A percentile compares a stretch with the other conserved stretches of the same genome.
Evolutionary conservation across 2,329 filamentous ascomycete species (phyloP).

Genomic region (Botrytis deweyae): DNA sequence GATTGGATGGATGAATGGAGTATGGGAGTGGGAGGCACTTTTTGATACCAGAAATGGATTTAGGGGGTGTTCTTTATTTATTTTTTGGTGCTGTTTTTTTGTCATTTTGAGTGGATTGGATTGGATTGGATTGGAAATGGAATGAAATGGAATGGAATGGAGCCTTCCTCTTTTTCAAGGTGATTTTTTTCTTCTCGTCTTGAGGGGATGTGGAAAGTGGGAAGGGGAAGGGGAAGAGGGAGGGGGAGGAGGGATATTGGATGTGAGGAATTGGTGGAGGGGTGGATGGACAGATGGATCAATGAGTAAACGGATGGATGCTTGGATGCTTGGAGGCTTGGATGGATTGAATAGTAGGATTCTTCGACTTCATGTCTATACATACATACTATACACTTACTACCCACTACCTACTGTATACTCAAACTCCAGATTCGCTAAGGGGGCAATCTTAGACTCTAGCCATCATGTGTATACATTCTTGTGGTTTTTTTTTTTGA

Average conservation of each 20-base stretch:
- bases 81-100: neutral
- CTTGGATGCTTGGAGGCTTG: too few relatives aligned
- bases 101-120: too few relatives aligned
- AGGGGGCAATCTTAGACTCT: neutral
- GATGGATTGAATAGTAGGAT: neutral
- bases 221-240: too few relatives aligned
- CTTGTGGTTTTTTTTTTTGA: neutral
- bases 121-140: too few relatives aligned
- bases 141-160: too few relatives aligned
- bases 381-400: neutral
- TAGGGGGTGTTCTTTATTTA: neutral
- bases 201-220: neutral
- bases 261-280: neutral
- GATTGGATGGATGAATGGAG: constrained; percentile 25
- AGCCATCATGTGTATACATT: neutral
- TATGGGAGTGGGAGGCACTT: constrained; percentile 3
- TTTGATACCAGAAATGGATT: constrained; percentile 19
- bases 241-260: neutral
- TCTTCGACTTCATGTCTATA: constrained; percentile 15
- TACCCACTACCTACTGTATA: neutral
- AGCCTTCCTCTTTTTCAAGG: too few relatives aligned
- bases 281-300: too few relatives aligned
- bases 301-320: too few relatives aligned
- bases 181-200: too few relatives aligned
- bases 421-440: neutral